A percentile compares a stretch with the other conserved stretches of the same genome.
These are phyloP conservation scores for Phaeosphaeria sp. DNA, from an alignment of 2,329 filamentous ascomycete species.

Conservation along the genomic window DNA sequence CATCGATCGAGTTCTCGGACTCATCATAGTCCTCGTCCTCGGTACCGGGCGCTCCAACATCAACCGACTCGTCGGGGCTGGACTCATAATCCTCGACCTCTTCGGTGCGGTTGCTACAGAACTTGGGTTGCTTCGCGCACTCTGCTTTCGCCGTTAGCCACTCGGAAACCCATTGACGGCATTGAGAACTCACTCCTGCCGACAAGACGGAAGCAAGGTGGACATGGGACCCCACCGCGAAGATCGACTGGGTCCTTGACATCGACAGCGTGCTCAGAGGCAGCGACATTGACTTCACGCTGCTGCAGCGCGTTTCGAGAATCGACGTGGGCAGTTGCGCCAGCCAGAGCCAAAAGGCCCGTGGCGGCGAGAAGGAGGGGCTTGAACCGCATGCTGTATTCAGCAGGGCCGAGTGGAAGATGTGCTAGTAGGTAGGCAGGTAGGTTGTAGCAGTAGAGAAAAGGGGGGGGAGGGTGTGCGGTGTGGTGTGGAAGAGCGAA, in stretches of 20 bases:
- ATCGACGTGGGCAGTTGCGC: neutral
- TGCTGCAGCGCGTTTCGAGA: neutral
- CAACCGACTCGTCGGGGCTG: no score
- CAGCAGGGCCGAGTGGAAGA: neutral
- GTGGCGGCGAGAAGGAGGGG: neutral
- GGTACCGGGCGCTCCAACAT: no score
- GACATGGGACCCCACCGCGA: neutral
- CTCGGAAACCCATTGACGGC: no score
- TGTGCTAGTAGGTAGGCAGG: neutral
- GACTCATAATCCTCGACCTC: no score
- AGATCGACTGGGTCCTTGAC: neutral
- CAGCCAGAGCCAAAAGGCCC: slow-evolving; percentile 1
- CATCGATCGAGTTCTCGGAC: no score
- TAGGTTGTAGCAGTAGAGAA: neutral
- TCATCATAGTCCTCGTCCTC: no score
- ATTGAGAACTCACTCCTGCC: no score
- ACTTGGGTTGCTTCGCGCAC: no score
- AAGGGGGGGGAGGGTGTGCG: neutral
- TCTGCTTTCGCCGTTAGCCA: no score
- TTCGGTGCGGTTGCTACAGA: no score
- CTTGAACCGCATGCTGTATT: slow-evolving; percentile 3
- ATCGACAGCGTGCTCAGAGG: neutral
- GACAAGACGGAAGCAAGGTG: no score
- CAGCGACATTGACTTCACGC: neutral
- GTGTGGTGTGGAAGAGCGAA: neutral